These are phyloP conservation scores for Fusarium phyllophilum DNA, from an alignment of 2,329 filamentous ascomycete genomes.

Conservation along the genomic window DNA sequence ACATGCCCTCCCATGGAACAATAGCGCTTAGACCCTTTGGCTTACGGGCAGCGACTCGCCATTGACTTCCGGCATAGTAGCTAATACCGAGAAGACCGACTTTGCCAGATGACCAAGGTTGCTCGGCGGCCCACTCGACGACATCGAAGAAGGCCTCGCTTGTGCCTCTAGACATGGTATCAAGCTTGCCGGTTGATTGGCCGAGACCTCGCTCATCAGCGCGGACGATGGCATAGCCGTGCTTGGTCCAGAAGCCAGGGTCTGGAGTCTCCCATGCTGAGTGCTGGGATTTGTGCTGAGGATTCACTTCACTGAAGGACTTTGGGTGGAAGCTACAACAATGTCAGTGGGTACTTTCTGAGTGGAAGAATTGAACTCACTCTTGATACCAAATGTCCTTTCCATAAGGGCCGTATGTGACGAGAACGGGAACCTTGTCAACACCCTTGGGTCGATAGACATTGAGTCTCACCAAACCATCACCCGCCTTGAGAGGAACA, in stretches of 20 bases:
- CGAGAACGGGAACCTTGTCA: conserved; percentile 63
- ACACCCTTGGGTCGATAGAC: conserved; percentile 19
- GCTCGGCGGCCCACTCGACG: conserved; percentile 59
- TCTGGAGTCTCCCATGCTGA: conserved; percentile 70
- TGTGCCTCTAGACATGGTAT: conserved; percentile 61
- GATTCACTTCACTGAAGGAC: conserved; percentile 61
- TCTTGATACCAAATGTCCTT: conserved; percentile 75
- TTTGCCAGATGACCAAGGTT: conserved; percentile 59
- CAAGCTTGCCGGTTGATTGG: conserved; percentile 58
- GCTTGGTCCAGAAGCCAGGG: conserved; percentile 64
- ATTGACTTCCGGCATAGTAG: conserved; percentile 60
- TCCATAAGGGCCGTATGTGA: conserved; percentile 79
- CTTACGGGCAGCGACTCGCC: conserved; percentile 59
- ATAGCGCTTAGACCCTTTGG: conserved; percentile 60
- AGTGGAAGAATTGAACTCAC: conserved; percentile 40
- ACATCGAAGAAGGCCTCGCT: conserved; percentile 61
- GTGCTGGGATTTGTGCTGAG: conserved; percentile 62
- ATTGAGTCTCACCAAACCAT: conserved; percentile 6
- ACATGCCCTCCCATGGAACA: conserved; percentile 62
- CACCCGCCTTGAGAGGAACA: conserved; percentile 2
- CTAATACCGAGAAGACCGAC: conserved; percentile 60
- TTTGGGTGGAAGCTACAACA: conserved; percentile 49
- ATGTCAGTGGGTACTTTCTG: not conserved
- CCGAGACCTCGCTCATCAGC: conserved; percentile 62
- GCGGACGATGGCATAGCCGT: conserved; percentile 66